These are phyloP conservation scores for Vigna reflexopilosa DNA, from an alignment of 306 rosid species.

Conservation along the genomic window DNA sequence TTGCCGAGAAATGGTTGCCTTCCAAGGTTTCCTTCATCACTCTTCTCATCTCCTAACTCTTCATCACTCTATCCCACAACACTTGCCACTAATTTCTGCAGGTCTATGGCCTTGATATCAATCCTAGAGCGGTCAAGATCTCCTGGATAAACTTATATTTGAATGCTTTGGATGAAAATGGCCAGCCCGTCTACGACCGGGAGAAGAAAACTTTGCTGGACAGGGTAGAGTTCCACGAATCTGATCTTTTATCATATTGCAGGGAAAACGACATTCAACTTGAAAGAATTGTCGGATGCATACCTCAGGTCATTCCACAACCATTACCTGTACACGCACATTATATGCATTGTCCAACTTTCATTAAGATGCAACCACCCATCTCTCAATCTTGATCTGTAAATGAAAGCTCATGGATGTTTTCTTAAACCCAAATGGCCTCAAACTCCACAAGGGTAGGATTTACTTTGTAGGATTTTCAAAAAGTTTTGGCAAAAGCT, in stretches of 20 bases:
- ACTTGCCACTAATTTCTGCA: conserved; percentile 38
- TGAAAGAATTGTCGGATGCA: conserved; percentile 97
- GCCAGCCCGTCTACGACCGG: conserved; percentile 73
- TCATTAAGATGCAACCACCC: conserved; percentile 15
- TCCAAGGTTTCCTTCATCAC: conserved; percentile 61
- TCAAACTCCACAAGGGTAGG: neutral
- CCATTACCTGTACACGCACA: conserved; percentile 3
- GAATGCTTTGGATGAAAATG: conserved; percentile 86
- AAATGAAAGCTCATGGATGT: neutral
- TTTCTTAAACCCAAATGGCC: neutral
- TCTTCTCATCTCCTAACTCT: neutral
- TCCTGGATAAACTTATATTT: conserved; percentile 92
- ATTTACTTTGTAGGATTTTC: neutral
- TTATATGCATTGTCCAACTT: neutral
- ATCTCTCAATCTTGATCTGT: conserved; percentile 20
- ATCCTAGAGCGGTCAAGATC: conserved; percentile 88
- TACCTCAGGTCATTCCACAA: conserved; percentile 83
- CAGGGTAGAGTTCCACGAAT: conserved; percentile 93
- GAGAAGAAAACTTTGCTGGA: conserved; percentile 90
- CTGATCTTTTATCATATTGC: conserved; percentile 88
- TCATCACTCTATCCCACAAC: neutral
- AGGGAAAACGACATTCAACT: conserved; percentile 78
- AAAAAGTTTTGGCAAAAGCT: neutral
- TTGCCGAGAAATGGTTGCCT: conserved; percentile 95
- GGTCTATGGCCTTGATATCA: conserved; percentile 97